These are phyloP conservation scores for Pythium apleroticum DNA, from an alignment of 352 stramenopile genomes.

Conservation along the genomic window DNA sequence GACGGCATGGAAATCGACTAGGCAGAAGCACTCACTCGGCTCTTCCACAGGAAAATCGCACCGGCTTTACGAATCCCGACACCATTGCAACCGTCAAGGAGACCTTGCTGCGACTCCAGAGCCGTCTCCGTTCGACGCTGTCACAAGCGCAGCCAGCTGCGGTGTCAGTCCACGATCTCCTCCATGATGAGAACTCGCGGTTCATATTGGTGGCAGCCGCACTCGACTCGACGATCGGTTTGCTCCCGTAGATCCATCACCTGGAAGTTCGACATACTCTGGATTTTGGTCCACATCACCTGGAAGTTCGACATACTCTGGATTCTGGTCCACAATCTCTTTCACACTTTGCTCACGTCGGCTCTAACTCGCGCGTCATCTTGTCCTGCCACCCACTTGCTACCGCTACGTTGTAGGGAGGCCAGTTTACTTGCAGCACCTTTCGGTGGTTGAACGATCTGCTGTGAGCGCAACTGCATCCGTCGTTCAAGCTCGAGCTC, in stretches of 20 bases:
- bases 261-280: too few relatives aligned
- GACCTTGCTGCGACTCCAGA: slow-evolving; percentile 15
- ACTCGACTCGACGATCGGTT: neutral
- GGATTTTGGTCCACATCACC: neutral
- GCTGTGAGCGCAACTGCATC: slow-evolving; percentile 28
- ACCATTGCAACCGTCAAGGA: slow-evolving; percentile 5
- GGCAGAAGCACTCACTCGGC: neutral
- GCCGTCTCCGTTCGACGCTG: slow-evolving; percentile 23
- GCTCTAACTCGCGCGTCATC: neutral
- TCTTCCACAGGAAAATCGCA: slow-evolving; percentile 9
- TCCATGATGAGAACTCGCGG: slow-evolving; percentile 1
- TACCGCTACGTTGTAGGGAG: neutral
- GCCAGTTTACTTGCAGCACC: neutral
- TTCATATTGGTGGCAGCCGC: neutral
- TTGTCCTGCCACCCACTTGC: neutral
- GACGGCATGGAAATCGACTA: neutral
- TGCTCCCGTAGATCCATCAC: neutral
- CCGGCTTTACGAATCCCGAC: neutral
- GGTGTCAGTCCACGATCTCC: neutral
- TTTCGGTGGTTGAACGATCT: neutral
- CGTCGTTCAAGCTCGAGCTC: slow-evolving; percentile 52
- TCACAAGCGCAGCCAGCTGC: neutral
- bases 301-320: neutral
- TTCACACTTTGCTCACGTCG: too few relatives aligned
- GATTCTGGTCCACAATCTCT: too few relatives aligned